Percentiles rank a stretch among this genome's conserved stretches.
Conservation (phyloP, 495 filamentous ascomycete genomes). For the Aspergillus kassunensis region DNA sequence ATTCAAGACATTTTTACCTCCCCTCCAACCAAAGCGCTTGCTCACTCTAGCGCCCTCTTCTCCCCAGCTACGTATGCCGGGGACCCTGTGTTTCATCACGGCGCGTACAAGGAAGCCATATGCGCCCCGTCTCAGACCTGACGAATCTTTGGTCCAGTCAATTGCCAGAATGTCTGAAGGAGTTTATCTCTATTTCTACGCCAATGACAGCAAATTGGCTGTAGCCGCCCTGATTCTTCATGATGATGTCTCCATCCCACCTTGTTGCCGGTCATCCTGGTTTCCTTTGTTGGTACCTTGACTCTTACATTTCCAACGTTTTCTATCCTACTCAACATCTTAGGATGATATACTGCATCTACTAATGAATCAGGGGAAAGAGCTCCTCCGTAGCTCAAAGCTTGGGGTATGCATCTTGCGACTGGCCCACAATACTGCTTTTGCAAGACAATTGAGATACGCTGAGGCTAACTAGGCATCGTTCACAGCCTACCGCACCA, state of each 20-base stretch:
- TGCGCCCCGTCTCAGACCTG: conserved; percentile 26
- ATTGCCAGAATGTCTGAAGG: conserved; percentile 11
- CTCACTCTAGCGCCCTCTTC: conserved; percentile 1
- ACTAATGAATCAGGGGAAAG: conserved; percentile 26
- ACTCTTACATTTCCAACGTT: background rate
- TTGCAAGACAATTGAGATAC: background rate
- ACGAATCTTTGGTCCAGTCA: conserved; percentile 6
- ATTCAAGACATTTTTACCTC: conserved; percentile 6
- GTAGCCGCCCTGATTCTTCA: conserved; percentile 10
- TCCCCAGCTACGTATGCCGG: conserved; percentile 12
- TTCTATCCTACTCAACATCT: conserved; percentile 4
- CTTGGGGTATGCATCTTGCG: conserved; percentile 19
- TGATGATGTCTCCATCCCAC: conserved; percentile 9
- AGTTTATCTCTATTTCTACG: conserved; percentile 13
- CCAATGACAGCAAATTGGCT: conserved; percentile 14
- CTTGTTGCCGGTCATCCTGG: background rate
- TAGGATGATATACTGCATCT: conserved; percentile 27
- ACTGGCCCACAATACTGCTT: background rate
- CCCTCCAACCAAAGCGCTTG: conserved; percentile 24
- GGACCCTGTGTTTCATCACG: conserved; percentile 33
- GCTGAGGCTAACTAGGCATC: background rate
- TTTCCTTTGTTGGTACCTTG: background rate
- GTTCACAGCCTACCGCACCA: conserved; percentile 13
- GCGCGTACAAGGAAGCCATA: conserved; percentile 31
- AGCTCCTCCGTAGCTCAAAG: conserved; percentile 18